These are phyloP conservation scores for Talaromyces stipitatus DNA, from an alignment of 495 filamentous ascomycete species.

Conservation along the genomic window DNA sequence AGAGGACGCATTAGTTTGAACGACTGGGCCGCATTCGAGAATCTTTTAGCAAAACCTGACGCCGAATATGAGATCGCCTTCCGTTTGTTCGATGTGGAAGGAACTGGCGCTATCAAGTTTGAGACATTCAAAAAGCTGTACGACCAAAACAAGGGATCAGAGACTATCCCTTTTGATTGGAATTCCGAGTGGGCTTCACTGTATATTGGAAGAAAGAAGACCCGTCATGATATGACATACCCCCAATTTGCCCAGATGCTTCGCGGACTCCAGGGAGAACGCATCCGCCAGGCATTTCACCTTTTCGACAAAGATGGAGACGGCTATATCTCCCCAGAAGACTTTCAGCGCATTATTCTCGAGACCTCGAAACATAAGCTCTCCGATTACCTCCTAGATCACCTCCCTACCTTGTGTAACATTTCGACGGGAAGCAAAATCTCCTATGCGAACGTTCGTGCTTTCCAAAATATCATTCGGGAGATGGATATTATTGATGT, in stretches of 20 bases:
- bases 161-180: constrained; percentile 92
- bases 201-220: constrained; percentile 78
- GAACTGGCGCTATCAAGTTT: constrained; percentile 76
- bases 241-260: constrained; percentile 98
- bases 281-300: constrained; percentile 91
- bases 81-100: constrained; percentile 82
- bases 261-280: constrained; percentile 88
- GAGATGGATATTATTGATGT: constrained; percentile 97
- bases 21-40: constrained; percentile 90
- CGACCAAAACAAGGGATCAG: constrained; percentile 69
- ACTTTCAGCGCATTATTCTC: constrained; percentile 92
- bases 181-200: constrained; percentile 93
- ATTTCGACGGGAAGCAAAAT: constrained; percentile 89
- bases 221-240: constrained; percentile 85
- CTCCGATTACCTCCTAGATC: constrained; percentile 90
- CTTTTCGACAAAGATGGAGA: constrained; percentile 87
- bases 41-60: constrained; percentile 87
- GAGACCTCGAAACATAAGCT: constrained; percentile 95
- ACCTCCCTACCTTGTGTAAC: constrained; percentile 90
- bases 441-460: constrained; percentile 92
- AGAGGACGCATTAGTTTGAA: constrained; percentile 64
- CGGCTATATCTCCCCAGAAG: constrained; percentile 92
- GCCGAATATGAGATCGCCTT: constrained; percentile 99
- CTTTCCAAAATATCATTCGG: constrained; percentile 92
- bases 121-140: constrained; percentile 75